phyloP scores from a whole-genome alignment of 1,139 yeast species.

The Insectozyma bohioensis region DNA sequence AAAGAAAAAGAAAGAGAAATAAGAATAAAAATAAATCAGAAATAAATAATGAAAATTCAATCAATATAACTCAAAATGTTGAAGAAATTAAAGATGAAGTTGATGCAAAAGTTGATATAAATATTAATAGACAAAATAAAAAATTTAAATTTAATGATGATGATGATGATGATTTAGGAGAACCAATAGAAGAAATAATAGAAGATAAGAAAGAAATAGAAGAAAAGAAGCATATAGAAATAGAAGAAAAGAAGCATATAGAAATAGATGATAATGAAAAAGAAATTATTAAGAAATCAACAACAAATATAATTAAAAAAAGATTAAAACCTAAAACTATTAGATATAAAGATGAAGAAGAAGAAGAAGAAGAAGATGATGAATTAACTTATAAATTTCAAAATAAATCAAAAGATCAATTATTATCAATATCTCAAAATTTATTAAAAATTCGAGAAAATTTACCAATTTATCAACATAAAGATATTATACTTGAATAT shows the following conservation, averaged over 20 bases:
- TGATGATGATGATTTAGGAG: constrained; percentile 9
- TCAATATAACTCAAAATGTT: too few species aligned
- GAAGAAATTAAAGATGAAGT: constrained; percentile 20
- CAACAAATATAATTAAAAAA: constrained; percentile 6
- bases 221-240: constrained; percentile 2
- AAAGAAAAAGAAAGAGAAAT: constrained; percentile 24
- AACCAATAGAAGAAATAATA: not conserved
- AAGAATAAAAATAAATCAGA: constrained; percentile 12
- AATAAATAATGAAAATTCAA: constrained; percentile 9
- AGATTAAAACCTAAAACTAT: constrained; percentile 12
- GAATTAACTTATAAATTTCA: constrained; percentile 10
- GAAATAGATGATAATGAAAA: constrained; percentile 2
- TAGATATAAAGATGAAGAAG: constrained; percentile 19
- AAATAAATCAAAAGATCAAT: constrained; percentile 13
- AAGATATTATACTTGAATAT: constrained; percentile 58
- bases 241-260: not conserved
- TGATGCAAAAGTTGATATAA: constrained; percentile 8
- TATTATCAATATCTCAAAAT: constrained; percentile 43
- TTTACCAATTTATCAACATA: constrained; percentile 77
- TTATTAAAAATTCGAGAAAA: constrained; percentile 54
- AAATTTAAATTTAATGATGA: constrained; percentile 30
- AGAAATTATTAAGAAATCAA: constrained; percentile 4
- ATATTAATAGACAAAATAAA: constrained; percentile 17
- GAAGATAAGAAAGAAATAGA: not conserved
- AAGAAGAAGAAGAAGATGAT: constrained; percentile 32